Evolutionary conservation across 140 eudicot genomes (phyloP), one percentile per base, ranked within the genome.

Genomic region (Ambrosia hybrid): DNA sequence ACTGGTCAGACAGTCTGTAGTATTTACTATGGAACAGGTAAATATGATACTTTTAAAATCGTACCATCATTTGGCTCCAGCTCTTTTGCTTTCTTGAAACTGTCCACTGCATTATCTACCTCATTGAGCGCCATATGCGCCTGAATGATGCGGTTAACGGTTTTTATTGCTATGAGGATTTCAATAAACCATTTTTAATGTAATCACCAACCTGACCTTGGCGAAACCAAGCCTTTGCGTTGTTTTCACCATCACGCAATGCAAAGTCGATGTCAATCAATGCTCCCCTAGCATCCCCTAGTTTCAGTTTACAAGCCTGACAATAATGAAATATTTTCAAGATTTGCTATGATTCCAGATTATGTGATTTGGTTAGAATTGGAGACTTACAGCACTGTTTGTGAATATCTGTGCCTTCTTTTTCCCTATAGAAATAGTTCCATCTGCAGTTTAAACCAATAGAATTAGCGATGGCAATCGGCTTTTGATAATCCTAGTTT

Each of bases 221-320:
- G 68, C 99, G 99, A 78, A 84, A 93, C 85, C 90, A 86, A 73
- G 97, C 99, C 79, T 93, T 93, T 6, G 85, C 99, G 63, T 90
- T 90, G 69, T 93, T 82, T 52, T 75, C 86, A 56, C 88, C 90
- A 69, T 93, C 96, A 53, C 97, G 96, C 82, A 93, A 70, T 17
- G 99, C 99, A 86, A 86, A 88, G 12, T 88, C 99, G 55, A 86
- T 83, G 81, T 93, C 99, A 51, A 82, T 51, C 37, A 93, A 82
- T 57, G 97, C 99, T 46, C 99, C 99, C 71, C 79, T 84, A 66
- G 88, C 57, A 75, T 93, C 98, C 73, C 98, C 98, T 38, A 90
- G 69, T 79, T 88, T 90, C 68, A 93, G 78, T 70, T 93, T 93
- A 85, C 93, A 93, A 53, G 97, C 97, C 98, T 93, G 72, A 37